phyloP scores from a whole-genome alignment of 768 basidiomycete genomes.

The Russula emetica region DNA sequence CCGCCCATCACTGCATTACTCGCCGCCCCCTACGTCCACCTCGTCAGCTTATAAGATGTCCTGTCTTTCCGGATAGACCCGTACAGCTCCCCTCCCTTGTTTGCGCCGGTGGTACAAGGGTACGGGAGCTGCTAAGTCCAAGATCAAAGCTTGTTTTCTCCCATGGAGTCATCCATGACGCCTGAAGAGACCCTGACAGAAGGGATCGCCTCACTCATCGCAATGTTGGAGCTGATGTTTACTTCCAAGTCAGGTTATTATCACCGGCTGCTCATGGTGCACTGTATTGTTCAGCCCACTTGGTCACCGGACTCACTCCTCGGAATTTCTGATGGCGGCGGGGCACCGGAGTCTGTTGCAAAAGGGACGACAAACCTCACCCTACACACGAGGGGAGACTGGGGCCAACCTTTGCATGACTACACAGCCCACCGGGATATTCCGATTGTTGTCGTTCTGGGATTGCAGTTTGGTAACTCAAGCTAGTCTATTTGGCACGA shows the following conservation, averaged over 20 bases:
- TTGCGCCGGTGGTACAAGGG: background rate
- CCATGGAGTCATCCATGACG: background rate
- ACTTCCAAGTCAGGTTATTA: background rate
- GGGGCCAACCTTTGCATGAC: background rate
- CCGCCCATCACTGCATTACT: too few relatives aligned
- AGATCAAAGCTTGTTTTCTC: background rate
- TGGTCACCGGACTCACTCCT: background rate
- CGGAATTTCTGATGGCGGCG: background rate
- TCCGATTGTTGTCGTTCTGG: background rate
- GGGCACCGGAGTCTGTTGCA: background rate
- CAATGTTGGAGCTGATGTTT: background rate
- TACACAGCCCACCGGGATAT: background rate
- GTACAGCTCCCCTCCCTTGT: background rate
- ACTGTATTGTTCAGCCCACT: background rate
- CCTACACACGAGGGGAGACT: background rate
- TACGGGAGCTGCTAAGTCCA: background rate
- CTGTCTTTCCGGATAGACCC: background rate
- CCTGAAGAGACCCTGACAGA: background rate
- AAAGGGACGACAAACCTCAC: background rate
- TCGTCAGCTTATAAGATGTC: background rate
- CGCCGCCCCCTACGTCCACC: background rate
- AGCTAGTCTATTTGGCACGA: background rate
- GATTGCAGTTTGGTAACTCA: background rate
- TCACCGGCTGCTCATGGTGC: background rate
- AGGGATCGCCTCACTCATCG: background rate